Evolutionary conservation across 2,329 filamentous ascomycete species (phyloP).

Genomic region (Periglandula ipomoeae): DNA sequence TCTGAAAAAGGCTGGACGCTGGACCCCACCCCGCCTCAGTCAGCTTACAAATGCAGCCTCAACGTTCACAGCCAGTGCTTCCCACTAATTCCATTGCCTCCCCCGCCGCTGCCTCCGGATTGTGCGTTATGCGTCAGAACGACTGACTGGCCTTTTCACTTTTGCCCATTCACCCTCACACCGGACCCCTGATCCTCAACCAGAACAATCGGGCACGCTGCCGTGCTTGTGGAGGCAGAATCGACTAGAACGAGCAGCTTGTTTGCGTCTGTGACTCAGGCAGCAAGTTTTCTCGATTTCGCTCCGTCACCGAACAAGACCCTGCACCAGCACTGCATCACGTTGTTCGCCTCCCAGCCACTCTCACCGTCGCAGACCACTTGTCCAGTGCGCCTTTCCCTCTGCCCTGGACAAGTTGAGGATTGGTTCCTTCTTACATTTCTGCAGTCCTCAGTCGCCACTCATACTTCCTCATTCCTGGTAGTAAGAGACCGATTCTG

Average conservation of each 20-base stretch:
- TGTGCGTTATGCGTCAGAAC: background rate
- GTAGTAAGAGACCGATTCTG: background rate
- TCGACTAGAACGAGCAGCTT: conserved; percentile 15
- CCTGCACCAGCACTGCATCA: background rate
- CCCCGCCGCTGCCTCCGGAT: no score
- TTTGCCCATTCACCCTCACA: background rate
- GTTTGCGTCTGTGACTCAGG: conserved; percentile 26
- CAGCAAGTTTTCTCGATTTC: conserved; percentile 18
- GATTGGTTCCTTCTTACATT: background rate
- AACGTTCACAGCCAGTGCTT: background rate
- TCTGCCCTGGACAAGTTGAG: background rate
- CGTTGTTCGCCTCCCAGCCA: conserved; percentile 5
- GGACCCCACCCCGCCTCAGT: background rate
- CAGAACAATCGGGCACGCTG: background rate
- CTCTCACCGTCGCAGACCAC: conserved; percentile 5
- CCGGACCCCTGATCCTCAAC: background rate
- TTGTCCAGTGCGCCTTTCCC: conserved; percentile 3
- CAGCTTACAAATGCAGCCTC: conserved; percentile 5
- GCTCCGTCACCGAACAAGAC: background rate
- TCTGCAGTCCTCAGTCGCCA: background rate
- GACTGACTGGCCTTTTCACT: background rate
- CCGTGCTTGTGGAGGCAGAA: background rate
- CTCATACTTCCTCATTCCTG: background rate
- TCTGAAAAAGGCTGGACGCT: no score
- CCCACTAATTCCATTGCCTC: background rate